Base-by-base conservation (phyloP, 139 green algal species). In the Coelastrella sp. region DNA sequence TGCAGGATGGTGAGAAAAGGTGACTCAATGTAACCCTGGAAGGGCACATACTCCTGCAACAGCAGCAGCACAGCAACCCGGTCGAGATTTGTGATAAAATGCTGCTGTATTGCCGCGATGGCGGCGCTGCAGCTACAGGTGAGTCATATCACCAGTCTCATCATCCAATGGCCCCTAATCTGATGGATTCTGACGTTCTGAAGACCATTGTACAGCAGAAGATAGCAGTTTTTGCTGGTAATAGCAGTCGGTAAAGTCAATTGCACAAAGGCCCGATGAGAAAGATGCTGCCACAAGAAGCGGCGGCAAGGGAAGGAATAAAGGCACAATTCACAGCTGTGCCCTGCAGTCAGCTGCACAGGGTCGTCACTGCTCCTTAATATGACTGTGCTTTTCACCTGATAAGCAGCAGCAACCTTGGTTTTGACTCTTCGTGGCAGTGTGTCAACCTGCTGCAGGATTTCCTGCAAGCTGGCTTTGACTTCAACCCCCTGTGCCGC, bases 31-130 rank as follows among this genome's bases (percentile, higher is more conserved):
- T 81, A 88, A 9, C n/a, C 27, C 61, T 88, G 84, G 22, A 88
- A 88, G 8, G 84, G 84, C 66, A 88, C 68, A 70, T 88, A 88
- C 49, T 88, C 84, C 84, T 88, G 68, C 49, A 57, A 73, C 10
- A 19, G 22, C 9, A 12, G 78, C 78, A 66, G 74, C n/a, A 81
- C 7, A 70, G 35, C 35, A 49, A 49, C 35, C 35, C 35, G 35
- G 35, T 49, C 35, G 35, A 49, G 35, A 11, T 11, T 78, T 35
- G 17, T 78, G 17, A 78, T 4, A 78, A 6, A 0, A 20, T 1
- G 8, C n/a, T 35, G 70, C 17, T n/a, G 70, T 25, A 78, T 20
- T 25, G 70, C 8, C 0, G 70, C 8, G 74, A 78, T 20, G 1
- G 70, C 8, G 0, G 70, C 8, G 74, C 24, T 20, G 74, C 49